phyloP scores from a whole-genome alignment of 345 rosid genomes.

The Acer saccharum region DNA sequence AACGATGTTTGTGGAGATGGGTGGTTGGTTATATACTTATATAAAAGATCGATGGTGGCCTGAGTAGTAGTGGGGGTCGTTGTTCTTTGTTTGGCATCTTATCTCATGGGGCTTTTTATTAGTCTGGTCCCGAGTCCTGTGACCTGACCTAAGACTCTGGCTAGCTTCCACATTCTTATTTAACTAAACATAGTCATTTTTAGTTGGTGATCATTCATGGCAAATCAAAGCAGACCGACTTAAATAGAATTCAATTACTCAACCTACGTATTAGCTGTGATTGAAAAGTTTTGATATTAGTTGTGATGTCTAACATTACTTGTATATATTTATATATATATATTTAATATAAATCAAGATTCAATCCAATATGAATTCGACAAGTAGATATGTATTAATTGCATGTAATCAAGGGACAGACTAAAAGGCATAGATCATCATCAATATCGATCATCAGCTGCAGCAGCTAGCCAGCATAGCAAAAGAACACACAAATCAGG shows the following conservation, averaged over 20 bases:
- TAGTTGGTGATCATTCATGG: neutral
- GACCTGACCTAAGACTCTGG: neutral
- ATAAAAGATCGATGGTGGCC: neutral
- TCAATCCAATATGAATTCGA: neutral
- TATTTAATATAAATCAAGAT: neutral
- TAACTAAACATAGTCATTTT: neutral
- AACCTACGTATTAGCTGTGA: too few species aligned
- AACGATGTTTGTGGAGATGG: neutral
- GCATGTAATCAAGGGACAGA: neutral
- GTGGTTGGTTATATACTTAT: too few species aligned
- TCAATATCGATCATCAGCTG: too few species aligned
- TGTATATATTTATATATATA: too few species aligned
- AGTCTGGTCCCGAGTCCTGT: neutral
- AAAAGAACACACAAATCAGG: conserved; percentile 1
- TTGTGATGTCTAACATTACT: too few species aligned
- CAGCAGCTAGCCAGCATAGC: too few species aligned
- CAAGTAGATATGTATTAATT: neutral
- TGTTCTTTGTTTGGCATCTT: neutral
- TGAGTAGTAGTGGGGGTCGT: conserved; percentile 1
- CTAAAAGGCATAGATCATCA: neutral
- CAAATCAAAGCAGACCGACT: neutral
- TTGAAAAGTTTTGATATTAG: too few species aligned
- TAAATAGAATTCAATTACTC: neutral
- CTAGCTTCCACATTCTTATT: neutral
- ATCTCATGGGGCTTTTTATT: neutral